Conservation (phyloP, 2,329 filamentous ascomycete species). For the Paracoccidioides lutzii region DNA sequence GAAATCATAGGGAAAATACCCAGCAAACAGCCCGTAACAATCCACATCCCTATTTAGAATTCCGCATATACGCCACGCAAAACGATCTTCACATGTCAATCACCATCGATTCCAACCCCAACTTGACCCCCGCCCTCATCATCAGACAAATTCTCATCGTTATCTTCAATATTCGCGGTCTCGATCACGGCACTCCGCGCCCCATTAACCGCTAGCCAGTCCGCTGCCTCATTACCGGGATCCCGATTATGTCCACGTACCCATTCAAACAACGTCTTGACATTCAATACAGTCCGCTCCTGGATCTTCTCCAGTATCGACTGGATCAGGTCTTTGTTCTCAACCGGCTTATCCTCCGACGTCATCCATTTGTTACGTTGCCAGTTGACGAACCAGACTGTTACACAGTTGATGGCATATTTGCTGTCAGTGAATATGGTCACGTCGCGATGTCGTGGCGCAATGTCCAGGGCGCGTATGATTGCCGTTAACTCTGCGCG, state of each 20-base stretch:
- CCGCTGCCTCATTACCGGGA: slow-evolving; percentile 66
- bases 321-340: slow-evolving; percentile 76
- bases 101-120: background rate
- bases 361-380: slow-evolving; percentile 64
- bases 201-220: slow-evolving; percentile 59
- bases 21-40: no score
- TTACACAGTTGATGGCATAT: slow-evolving; percentile 83
- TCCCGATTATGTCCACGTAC: slow-evolving; percentile 72
- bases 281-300: slow-evolving; percentile 48
- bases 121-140: background rate
- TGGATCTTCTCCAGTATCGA: slow-evolving; percentile 59
- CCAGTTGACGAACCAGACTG: slow-evolving; percentile 72
- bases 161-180: slow-evolving; percentile 16
- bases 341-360: slow-evolving; percentile 55
- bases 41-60: no score
- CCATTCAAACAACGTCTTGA: slow-evolving; percentile 65
- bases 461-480: slow-evolving; percentile 65
- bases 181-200: slow-evolving; percentile 33
- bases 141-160: slow-evolving; percentile 13
- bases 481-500: slow-evolving; percentile 90
- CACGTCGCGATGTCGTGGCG: slow-evolving; percentile 53
- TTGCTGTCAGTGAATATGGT: slow-evolving; percentile 79
- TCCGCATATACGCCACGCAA: background rate
- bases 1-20: no score
- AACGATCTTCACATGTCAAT: background rate